Base-by-base conservation (phyloP, 2,329 filamentous ascomycete species). In the Volutella citrinella region DNA sequence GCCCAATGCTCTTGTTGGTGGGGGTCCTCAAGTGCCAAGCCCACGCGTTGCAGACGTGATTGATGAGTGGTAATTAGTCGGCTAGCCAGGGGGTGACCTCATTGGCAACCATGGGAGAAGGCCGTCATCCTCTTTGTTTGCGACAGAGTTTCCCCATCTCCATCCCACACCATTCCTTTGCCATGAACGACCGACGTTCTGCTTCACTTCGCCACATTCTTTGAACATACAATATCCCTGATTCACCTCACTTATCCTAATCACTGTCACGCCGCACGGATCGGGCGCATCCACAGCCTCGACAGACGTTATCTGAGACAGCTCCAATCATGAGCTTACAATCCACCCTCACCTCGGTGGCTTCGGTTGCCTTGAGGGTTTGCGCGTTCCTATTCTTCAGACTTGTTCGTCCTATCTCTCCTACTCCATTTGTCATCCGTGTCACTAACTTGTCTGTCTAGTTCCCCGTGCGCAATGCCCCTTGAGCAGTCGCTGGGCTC, bases 361-460 rank as follows among this genome's bases (percentile, higher is more conserved):
- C 63, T 37, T 67, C 64, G 12, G 48, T 57, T 22, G 51, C 54
- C n/a, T 42, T 67, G 45, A 59, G 63, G 45, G 52, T 63, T 50
- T 59, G 43, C 19, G 46, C 60, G 7, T n/a, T 63, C 19, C 11
- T 61, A 11, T 65, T 64, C 37, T 61, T 65, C 26, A 52, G 61
- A 53, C 48, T 62, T 37, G 62, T 65, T 39, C 7, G 60, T 55
- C 9, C 15, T 22, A 8, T 22, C 12, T 8, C 19, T 22, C 21
- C 17, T 32, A n/a, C 21, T 10, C 11, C 11, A 28, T 13, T 19
- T 31, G 13, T 20, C 15, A 30, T 9, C 15, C 14, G 18, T 18
- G 12, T 17, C 30, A 22, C 48, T 52, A 38, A 53, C 35, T 28
- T 29, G 22, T 7, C 19, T 13, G 16, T 22, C 19, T 32, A 64